Evolutionary conservation across 2,329 filamentous ascomycete genomes (phyloP), one percentile per base, ranked within the genome.

Genomic region (Malbranchea zuffiana): DNA sequence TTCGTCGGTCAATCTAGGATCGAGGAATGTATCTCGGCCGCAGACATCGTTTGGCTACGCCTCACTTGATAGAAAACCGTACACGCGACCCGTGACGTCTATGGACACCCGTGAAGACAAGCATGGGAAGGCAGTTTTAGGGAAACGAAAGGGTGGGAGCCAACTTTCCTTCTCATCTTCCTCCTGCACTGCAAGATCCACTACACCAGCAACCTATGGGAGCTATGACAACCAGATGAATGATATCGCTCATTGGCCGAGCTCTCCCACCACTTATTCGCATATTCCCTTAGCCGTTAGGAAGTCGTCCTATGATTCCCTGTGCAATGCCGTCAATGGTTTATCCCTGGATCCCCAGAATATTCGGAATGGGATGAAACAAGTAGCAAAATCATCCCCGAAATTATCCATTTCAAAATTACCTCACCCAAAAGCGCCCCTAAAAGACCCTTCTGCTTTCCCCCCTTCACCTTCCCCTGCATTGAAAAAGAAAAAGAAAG

Each of bases 131-230:
- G 62, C 44, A 44, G 54, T 52, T 44, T 53, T 53, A 38, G 61
- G 60, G 42, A 69, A 67, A 56, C 55, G 65, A 58, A 69, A 71
- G 62, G 67, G 71, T 74, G 73, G 56, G 66, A 54, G 46, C 49
- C 46, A 51, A 49, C 49, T 53, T 54, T 48, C 50, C 46, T 56
- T 57, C 44, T 47, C 46, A 44, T 43, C 48, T 47, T 46, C 40
- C 49, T 41, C 40, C 35, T 40, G 45, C 37, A 40, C 45, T 26
- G 23, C 21, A 29, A 35, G 31, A 23, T 38, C 41, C 27, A 38
- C 31, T 32, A 45, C 44, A 32, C 37, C 39, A 37, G 19, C 43
- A 32, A 39, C 31, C 33, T 37, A 40, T 43, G 46, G 43, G 36
- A 42, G 46, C 38, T 44, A 49, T 50, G 48, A 51, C 41, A 49